These are phyloP conservation scores for Russula sp. DNA, from an alignment of 768 basidiomycete genomes.

Conservation along the genomic window DNA sequence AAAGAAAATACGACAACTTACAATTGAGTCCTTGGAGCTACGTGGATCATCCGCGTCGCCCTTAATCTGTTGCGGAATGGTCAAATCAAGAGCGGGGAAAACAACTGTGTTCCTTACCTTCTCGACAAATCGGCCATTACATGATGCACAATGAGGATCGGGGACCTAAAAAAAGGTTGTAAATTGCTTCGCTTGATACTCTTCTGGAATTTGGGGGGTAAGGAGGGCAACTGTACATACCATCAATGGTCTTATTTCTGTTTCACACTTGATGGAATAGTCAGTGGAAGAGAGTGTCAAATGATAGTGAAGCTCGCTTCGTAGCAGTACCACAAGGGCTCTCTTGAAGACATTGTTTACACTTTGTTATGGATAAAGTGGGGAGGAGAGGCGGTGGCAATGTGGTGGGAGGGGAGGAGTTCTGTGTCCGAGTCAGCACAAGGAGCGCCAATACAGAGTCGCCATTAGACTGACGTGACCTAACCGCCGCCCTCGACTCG, in stretches of 20 bases:
- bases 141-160: slow-evolving; percentile 80
- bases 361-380: slow-evolving; percentile 14
- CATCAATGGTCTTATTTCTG: slow-evolving; percentile 87
- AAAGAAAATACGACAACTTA: background rate
- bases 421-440: slow-evolving; percentile 15
- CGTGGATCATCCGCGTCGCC: slow-evolving; percentile 74
- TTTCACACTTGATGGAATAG: slow-evolving; percentile 58
- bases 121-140: slow-evolving; percentile 79
- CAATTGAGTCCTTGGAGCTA: slow-evolving; percentile 46
- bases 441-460: too few relatives aligned
- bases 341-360: slow-evolving; percentile 60
- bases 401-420: slow-evolving; percentile 5
- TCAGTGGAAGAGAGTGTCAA: slow-evolving; percentile 14
- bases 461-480: too few relatives aligned
- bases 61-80: slow-evolving; percentile 54
- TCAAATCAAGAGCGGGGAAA: background rate
- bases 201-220: slow-evolving; percentile 22
- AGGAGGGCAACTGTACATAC: slow-evolving; percentile 40
- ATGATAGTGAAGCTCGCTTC: slow-evolving; percentile 44
- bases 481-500: too few relatives aligned
- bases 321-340: slow-evolving; percentile 79
- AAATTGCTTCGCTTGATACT: slow-evolving; percentile 1
- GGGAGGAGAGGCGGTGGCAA: slow-evolving; percentile 25
- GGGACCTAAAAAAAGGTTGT: slow-evolving; percentile 52
- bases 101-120: slow-evolving; percentile 45